Conservation (phyloP, 2,329 filamentous ascomycete species). For the Fusarium scirpi region DNA sequence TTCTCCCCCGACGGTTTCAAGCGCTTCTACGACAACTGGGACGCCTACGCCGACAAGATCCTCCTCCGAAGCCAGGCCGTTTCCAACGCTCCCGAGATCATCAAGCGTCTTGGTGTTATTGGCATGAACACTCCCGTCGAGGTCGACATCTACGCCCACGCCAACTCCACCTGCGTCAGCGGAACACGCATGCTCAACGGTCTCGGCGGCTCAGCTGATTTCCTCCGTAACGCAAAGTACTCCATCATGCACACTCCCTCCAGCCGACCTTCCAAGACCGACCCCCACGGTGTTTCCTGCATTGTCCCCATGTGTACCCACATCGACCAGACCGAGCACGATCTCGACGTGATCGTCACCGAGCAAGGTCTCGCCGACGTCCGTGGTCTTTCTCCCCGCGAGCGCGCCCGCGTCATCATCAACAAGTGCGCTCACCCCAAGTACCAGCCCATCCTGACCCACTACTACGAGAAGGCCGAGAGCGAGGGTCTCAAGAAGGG, state of each 20-base stretch:
- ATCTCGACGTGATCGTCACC: constrained; percentile 88
- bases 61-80: constrained; percentile 89
- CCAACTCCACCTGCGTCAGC: constrained; percentile 91
- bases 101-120: constrained; percentile 86
- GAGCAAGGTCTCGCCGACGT: constrained; percentile 85
- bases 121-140: constrained; percentile 97
- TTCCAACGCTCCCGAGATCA: constrained; percentile 91
- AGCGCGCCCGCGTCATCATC: constrained; percentile 87
- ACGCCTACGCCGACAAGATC: constrained; percentile 82
- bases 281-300: constrained; percentile 83
- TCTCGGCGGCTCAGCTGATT: constrained; percentile 84
- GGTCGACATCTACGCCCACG: constrained; percentile 94
- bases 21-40: constrained; percentile 90
- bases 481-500: constrained; percentile 87
- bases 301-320: constrained; percentile 97
- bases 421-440: constrained; percentile 87
- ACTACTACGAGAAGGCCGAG: constrained; percentile 89
- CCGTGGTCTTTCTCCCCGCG: constrained; percentile 80
- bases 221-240: constrained; percentile 83
- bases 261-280: constrained; percentile 82
- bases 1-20: constrained; percentile 93
- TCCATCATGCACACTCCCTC: constrained; percentile 94
- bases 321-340: constrained; percentile 92
- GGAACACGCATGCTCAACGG: constrained; percentile 89
- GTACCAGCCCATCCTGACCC: constrained; percentile 83